A percentile compares a stretch with the other conserved stretches of the same genome.
These are phyloP conservation scores for Podaxis sp. DNA, from an alignment of 768 basidiomycete genomes.

Conservation along the genomic window DNA sequence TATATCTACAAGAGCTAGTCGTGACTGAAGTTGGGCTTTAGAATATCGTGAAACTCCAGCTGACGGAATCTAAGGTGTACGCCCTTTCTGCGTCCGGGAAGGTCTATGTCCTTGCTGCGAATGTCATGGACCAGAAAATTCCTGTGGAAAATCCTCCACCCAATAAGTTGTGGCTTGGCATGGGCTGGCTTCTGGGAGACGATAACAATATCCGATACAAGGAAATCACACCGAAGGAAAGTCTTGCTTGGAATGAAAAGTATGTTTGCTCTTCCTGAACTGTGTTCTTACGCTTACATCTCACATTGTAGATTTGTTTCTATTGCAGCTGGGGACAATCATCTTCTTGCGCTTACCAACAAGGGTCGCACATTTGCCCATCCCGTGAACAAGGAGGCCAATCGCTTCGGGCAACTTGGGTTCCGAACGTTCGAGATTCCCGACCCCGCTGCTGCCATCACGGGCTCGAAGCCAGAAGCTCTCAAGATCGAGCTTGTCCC, in stretches of 20 bases:
- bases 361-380: slow-evolving; percentile 77
- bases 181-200: slow-evolving; percentile 58
- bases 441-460: slow-evolving; percentile 29
- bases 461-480: slow-evolving; percentile 29
- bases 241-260: slow-evolving; percentile 67
- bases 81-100: slow-evolving; percentile 78
- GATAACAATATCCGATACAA: slow-evolving; percentile 52
- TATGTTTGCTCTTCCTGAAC: slow-evolving; percentile 27
- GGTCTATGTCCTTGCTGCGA: slow-evolving; percentile 67
- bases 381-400: slow-evolving; percentile 73
- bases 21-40: slow-evolving; percentile 27
- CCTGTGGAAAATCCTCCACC: slow-evolving; percentile 38
- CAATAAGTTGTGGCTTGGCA: slow-evolving; percentile 59
- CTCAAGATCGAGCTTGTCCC: slow-evolving; percentile 57
- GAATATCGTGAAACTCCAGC: slow-evolving; percentile 68
- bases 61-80: slow-evolving; percentile 63
- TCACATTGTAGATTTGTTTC: slow-evolving; percentile 56
- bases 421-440: slow-evolving; percentile 61
- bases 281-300: slow-evolving; percentile 2
- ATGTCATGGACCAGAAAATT: slow-evolving; percentile 45
- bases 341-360: slow-evolving; percentile 71
- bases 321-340: slow-evolving; percentile 71
- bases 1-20: not conserved
- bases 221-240: slow-evolving; percentile 58
- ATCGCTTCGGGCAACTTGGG: slow-evolving; percentile 83